Conservation (phyloP, 768 basidiomycete genomes). For the Ramaria sp. region DNA sequence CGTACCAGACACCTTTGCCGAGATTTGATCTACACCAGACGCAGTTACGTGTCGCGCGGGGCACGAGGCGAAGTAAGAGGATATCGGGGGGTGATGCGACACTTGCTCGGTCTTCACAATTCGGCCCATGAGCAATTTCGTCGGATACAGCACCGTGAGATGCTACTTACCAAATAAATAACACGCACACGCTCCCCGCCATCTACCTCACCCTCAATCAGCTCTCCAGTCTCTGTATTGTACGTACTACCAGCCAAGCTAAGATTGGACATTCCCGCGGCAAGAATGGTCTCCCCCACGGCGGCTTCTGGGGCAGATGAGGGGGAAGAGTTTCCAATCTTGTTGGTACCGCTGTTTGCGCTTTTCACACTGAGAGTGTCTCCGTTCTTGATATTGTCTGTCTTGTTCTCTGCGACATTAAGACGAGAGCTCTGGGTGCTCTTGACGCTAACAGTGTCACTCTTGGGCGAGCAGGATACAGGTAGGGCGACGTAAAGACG, state of each 20-base stretch:
- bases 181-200: slow-evolving; percentile 46
- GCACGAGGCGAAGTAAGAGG: slow-evolving; percentile 70
- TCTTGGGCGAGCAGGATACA: slow-evolving; percentile 40
- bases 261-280: slow-evolving; percentile 50
- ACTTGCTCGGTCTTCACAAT: slow-evolving; percentile 68
- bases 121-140: not conserved
- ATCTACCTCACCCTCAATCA: slow-evolving; percentile 23
- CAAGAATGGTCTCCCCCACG: slow-evolving; percentile 31
- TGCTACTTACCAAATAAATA: slow-evolving; percentile 41
- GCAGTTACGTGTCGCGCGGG: slow-evolving; percentile 63
- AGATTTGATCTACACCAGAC: slow-evolving; percentile 84
- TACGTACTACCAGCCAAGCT: slow-evolving; percentile 31
- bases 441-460: slow-evolving; percentile 35
- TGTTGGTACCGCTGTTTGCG: not conserved
- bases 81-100: slow-evolving; percentile 94
- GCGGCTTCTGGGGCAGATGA: slow-evolving; percentile 32
- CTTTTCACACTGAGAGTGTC: not conserved
- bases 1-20: slow-evolving; percentile 85
- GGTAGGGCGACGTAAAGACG: slow-evolving; percentile 21
- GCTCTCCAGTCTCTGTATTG: slow-evolving; percentile 17
- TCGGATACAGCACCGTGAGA: not conserved
- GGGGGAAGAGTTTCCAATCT: not conserved
- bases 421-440: slow-evolving; percentile 46
- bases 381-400: not conserved
- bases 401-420: not conserved